Base-by-base conservation (phyloP, 2,329 filamentous ascomycete species). In the Myotisia sp. region DNA sequence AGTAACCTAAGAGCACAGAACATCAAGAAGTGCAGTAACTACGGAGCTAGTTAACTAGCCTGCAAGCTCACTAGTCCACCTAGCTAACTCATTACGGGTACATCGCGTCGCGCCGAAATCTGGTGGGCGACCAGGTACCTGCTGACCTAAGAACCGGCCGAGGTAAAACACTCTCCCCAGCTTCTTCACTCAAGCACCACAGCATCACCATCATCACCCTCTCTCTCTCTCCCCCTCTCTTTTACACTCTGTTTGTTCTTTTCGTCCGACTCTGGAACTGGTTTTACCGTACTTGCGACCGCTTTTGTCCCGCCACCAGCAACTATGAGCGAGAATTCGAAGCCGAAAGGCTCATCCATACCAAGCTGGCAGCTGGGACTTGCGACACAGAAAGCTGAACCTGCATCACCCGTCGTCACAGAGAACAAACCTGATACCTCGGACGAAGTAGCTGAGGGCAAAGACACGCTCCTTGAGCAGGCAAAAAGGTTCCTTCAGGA, bases 401-500 rank as follows among this genome's bases (percentile, higher is more conserved):
- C 29, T 38, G 48, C 32, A 14, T 13, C 19, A 8, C 10, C n/a
- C 12, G 24, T 16, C 28, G 9, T 21, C 32, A 46, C 27, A 26
- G 13, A 33, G 28, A 26, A 32, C n/a, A 7, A 31, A 10, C 19
- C 33, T 5, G 17, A 20, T 20, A 9, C 19, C 37, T 44, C 38
- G 45, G 50, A 38, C 44, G 48, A 34, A 26, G 9, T 16, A 26
- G 9, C 17, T 8, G 26, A 12, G 26, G 17, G 9, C 34, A 36
- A 30, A 26, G 36, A 42, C n/a, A 36, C 36, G 7, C 52, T 68
- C 8, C 49, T 81, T 22, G 73, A 83, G 10, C 73, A 84, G 50
- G 84, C 85, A 18, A 67, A 70, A 27, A 71, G 66, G 34, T 94
- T 93, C 50, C 68, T 94, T 3, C 64, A 80, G 33, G 78, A 92